A percentile compares a stretch with the other conserved stretches of the same genome.
Evolutionary conservation across 2,329 filamentous ascomycete species (phyloP).

Genomic region (Penicillium sp.): DNA sequence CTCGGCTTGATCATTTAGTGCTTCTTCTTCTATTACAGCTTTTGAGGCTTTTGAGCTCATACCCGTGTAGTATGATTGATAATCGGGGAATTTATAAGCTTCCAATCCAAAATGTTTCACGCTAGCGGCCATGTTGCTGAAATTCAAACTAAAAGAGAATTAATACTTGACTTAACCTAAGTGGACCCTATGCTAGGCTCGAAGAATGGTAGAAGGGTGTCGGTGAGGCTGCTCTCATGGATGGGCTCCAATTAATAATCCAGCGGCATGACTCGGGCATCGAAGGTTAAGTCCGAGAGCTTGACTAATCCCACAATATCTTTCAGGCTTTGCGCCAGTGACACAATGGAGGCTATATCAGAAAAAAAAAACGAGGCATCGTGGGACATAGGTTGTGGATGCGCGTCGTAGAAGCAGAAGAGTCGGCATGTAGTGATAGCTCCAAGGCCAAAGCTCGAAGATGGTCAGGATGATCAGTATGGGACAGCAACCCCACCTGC

Average conservation of each 20-base stretch:
- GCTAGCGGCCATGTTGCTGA: background rate
- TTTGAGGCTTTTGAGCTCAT: background rate
- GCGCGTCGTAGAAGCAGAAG: no score
- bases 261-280: background rate
- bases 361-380: background rate
- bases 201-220: background rate
- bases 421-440: no score
- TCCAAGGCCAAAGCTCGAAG: no score
- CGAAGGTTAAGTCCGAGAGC: background rate
- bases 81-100: conserved; percentile 14
- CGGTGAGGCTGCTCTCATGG: background rate
- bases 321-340: background rate
- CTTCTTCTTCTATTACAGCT: background rate
- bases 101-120: background rate
- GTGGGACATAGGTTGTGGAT: no score
- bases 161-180: background rate
- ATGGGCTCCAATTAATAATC: background rate
- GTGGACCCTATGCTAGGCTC: background rate
- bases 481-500: no score
- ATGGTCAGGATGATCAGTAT: no score
- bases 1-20: background rate
- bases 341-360: background rate
- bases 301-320: background rate
- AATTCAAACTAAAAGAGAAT: background rate
- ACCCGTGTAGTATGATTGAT: background rate